These are phyloP conservation scores for Adansonia grandidieri DNA, from an alignment of 441 rosid species.

Conservation along the genomic window DNA sequence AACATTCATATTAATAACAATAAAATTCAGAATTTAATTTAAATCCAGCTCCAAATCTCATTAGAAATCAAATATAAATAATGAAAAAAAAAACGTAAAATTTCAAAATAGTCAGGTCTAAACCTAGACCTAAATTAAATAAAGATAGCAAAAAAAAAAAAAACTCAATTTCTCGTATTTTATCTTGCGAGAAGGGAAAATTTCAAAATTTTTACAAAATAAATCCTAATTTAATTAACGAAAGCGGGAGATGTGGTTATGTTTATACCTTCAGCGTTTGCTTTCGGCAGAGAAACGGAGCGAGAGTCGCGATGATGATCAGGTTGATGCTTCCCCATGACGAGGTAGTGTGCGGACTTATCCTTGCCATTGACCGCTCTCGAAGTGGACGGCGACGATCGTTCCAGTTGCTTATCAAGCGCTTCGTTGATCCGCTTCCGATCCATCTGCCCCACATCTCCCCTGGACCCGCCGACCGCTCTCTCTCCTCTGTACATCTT, in stretches of 20 bases:
- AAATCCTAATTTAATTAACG: conserved; percentile 9
- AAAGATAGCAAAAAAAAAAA: background rate
- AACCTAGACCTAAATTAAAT: background rate
- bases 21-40: background rate
- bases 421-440: conserved; percentile 67
- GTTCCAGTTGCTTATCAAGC: conserved; percentile 56
- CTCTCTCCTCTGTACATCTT: conserved; percentile 60
- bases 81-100: background rate
- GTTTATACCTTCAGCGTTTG: conserved; percentile 50
- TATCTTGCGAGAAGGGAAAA: background rate
- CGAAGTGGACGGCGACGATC: conserved; percentile 61
- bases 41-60: background rate
- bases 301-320: conserved; percentile 51
- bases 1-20: background rate
- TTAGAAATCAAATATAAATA: background rate
- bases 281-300: conserved; percentile 53
- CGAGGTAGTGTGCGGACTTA: conserved; percentile 46
- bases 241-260: background rate
- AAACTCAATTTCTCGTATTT: background rate
- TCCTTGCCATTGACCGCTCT: conserved; percentile 61
- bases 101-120: background rate
- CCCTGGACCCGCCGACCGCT: conserved; percentile 51
- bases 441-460: conserved; percentile 55
- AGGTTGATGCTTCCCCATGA: conserved; percentile 56
- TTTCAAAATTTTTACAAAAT: background rate